Evolutionary conservation across 345 rosid species (phyloP).

Genomic region (Aquilaria sinensis): DNA sequence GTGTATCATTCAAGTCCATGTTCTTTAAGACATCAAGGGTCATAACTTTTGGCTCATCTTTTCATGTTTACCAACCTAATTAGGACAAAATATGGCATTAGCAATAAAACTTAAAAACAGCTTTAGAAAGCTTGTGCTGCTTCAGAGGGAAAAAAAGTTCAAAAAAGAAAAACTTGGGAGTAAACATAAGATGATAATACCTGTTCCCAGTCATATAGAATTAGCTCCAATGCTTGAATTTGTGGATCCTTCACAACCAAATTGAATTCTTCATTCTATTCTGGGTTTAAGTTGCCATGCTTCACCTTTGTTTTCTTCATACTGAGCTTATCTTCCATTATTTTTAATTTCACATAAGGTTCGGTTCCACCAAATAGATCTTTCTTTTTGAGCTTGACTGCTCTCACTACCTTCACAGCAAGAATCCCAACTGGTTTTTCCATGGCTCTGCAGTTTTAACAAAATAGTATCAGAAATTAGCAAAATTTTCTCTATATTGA

Average conservation of each 20-base stretch:
- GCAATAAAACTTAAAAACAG: not conserved
- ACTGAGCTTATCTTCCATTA: slow-evolving; percentile 70
- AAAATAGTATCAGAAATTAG: not conserved
- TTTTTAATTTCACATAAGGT: slow-evolving; percentile 81
- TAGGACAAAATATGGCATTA: not conserved
- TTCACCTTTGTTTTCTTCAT: slow-evolving; percentile 74
- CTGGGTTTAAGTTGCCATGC: slow-evolving; percentile 83
- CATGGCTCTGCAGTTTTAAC: slow-evolving; percentile 43
- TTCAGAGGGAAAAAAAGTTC: not conserved
- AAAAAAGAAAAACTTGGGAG: not conserved
- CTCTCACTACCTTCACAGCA: slow-evolving; percentile 61
- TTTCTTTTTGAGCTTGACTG: slow-evolving; percentile 71
- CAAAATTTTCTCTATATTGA: slow-evolving; percentile 7
- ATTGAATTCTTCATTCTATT: slow-evolving; percentile 88
- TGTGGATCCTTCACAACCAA: slow-evolving; percentile 74
- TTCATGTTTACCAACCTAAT: slow-evolving; percentile 82
- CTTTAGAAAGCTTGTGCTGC: not conserved
- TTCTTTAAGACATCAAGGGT: slow-evolving; percentile 72
- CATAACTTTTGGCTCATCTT: slow-evolving; percentile 60
- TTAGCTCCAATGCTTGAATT: slow-evolving; percentile 53
- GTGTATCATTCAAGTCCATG: slow-evolving; percentile 63
- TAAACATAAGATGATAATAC: slow-evolving; percentile 20
- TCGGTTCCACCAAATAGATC: slow-evolving; percentile 87
- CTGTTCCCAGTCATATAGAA: slow-evolving; percentile 93
- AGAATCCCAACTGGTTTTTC: slow-evolving; percentile 86